These are phyloP conservation scores for Allium fistulosum DNA, from an alignment of 106 monocot species.

Conservation along the genomic window DNA sequence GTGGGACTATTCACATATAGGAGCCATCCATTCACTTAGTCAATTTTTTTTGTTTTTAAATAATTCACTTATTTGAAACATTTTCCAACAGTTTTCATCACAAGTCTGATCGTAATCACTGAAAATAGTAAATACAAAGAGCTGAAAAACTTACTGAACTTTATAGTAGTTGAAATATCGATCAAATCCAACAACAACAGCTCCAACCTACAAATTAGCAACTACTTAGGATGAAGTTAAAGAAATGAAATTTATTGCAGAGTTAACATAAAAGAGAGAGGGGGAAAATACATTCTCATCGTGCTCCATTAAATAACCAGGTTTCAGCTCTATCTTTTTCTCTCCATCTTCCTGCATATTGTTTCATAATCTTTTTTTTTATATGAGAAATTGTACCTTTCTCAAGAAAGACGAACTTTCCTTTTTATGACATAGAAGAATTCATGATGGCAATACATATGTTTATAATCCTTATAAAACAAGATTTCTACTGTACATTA, in stretches of 20 bases:
- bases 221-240: background rate
- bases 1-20: too few species aligned
- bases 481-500: too few species aligned
- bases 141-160: slow-evolving; percentile 66
- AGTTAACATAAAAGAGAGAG: background rate
- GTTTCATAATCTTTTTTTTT: background rate
- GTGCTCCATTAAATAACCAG: slow-evolving; percentile 92
- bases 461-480: too few species aligned
- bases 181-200: slow-evolving; percentile 98
- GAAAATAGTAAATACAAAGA: background rate
- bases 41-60: too few species aligned
- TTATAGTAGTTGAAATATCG: slow-evolving; percentile 96
- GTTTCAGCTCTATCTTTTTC: slow-evolving; percentile 93
- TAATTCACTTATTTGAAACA: too few species aligned
- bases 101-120: background rate
- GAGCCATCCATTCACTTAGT: too few species aligned
- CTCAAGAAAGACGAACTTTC: background rate
- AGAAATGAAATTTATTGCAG: too few species aligned
- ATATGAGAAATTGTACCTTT: background rate
- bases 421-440: background rate
- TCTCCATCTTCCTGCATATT: slow-evolving; percentile 77
- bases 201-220: slow-evolving; percentile 68
- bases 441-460: background rate
- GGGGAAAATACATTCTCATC: slow-evolving; percentile 54
- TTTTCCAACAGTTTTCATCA: background rate